Base-by-base conservation (phyloP, 2,329 filamentous ascomycete genomes). In the Sporothrix protearum region DNA sequence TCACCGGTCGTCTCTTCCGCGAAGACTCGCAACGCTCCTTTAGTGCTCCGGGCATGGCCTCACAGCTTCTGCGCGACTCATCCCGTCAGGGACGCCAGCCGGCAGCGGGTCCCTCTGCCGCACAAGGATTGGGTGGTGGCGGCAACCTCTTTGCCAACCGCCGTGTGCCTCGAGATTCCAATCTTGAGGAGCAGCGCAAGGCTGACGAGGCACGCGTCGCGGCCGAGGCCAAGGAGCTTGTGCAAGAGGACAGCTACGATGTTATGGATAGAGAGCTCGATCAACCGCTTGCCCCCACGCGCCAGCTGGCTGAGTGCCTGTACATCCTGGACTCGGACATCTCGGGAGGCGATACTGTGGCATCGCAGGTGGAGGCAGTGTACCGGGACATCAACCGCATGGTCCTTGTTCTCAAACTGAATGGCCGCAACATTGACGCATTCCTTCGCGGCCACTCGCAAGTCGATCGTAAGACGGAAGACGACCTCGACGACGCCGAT, bases 391-490 rank as follows among this genome's bases (percentile, higher is more conserved):
- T 95, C 78, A 95, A 96, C 79, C 92, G 92, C 14, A 99, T 98
- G 96, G 90, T 99, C 57, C 93, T 97, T 76, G 95, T 92, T 0
- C 83, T 98, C 53, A 95, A 95, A 10, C 86, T 97, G 67, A 98
- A 98, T 78, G 89, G 84, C 12, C 84, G 87, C 19, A 89, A 92
- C 6, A 87, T 95, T 49, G 84, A 85, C 64, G 83, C 83, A 12
- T 91, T 90, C 74, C 84, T 94, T 57, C 85, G 87, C 71, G 92
- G 91, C 8, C 92, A 96, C 75, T 84, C 12, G 83, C 88, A 67
- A 86, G 84, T 28, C 86, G 91, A 53, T 42, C 73, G 70, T 57
- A 76, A 75, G 73, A 86, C 83, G 8, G 86, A 87, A 73, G 84
- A 90, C 67, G 90, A 97, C 74, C 84, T 97, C 39, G 90, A 92